Conservation (phyloP, 2,329 filamentous ascomycete genomes). For the Cladophialophora immunda region DNA sequence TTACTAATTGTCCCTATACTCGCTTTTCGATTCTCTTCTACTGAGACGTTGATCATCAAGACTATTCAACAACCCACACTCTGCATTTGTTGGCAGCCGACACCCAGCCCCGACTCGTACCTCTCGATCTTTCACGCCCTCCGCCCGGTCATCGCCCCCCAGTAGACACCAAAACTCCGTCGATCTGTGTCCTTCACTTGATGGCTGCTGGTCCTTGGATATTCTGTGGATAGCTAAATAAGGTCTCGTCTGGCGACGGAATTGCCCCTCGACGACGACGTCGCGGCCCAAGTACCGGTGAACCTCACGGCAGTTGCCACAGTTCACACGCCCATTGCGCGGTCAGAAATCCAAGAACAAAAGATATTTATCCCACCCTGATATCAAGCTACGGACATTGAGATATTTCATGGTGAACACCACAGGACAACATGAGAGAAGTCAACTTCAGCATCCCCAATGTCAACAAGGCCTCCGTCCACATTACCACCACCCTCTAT, state of each 20-base stretch:
- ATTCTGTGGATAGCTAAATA: constrained; percentile 15
- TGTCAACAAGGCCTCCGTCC: constrained; percentile 98
- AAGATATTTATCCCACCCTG: not conserved
- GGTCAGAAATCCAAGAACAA: not conserved
- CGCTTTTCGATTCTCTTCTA: constrained; percentile 3
- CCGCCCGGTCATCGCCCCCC: not conserved
- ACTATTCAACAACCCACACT: not conserved
- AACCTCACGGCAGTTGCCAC: not conserved
- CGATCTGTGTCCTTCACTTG: constrained; percentile 16
- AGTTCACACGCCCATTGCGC: not conserved
- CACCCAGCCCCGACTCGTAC: not conserved
- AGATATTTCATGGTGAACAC: constrained; percentile 6
- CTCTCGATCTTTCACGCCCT: not conserved
- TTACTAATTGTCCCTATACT: constrained; percentile 23
- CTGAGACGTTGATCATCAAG: not conserved
- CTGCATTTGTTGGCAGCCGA: constrained; percentile 10
- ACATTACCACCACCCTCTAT: constrained; percentile 97
- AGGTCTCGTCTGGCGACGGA: constrained; percentile 4
- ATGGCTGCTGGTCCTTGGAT: constrained; percentile 24
- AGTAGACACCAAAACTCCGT: not conserved
- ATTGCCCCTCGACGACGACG: not conserved
- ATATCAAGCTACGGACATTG: not conserved
- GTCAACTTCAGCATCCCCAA: constrained; percentile 99
- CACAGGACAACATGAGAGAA: constrained; percentile 81
- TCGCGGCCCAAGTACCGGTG: not conserved